These are phyloP conservation scores for Zygotorulaspora florentina DNA, from an alignment of 805 yeast species.

Conservation along the genomic window DNA sequence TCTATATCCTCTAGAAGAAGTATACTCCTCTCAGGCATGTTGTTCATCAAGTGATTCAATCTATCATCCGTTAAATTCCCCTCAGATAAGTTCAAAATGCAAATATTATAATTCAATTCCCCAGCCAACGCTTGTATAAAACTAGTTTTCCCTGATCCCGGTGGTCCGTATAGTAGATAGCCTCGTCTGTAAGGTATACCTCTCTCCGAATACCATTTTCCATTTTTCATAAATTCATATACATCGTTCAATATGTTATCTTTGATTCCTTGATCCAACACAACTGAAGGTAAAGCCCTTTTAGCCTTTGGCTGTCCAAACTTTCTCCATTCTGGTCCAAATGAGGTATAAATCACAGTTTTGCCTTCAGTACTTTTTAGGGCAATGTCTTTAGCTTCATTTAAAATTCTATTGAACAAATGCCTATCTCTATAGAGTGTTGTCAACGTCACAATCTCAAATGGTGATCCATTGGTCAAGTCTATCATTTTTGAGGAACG, in stretches of 20 bases:
- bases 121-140: conserved; percentile 97
- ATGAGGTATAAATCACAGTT: conserved; percentile 87
- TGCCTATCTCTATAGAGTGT: conserved; percentile 79
- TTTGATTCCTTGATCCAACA: conserved; percentile 71
- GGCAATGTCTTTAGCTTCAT: conserved; percentile 83
- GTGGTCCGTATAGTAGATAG: conserved; percentile 91
- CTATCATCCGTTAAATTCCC: conserved; percentile 91
- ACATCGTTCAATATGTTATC: conserved; percentile 68
- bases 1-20: conserved; percentile 88
- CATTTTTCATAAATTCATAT: conserved; percentile 68
- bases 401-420: conserved; percentile 63
- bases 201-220: conserved; percentile 88
- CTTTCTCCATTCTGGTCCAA: conserved; percentile 99
- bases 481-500: conserved; percentile 86
- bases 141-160: conserved; percentile 95
- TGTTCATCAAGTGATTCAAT: conserved; percentile 91
- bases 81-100: conserved; percentile 87
- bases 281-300: conserved; percentile 78
- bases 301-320: conserved; percentile 94
- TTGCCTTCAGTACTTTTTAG: conserved; percentile 82
- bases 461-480: conserved; percentile 86
- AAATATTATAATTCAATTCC: conserved; percentile 90
- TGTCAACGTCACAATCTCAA: conserved; percentile 92
- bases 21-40: conserved; percentile 85
- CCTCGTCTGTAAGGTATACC: conserved; percentile 99